Conservation (phyloP, 768 basidiomycete species). For the Favolaschia claudopus region DNA sequence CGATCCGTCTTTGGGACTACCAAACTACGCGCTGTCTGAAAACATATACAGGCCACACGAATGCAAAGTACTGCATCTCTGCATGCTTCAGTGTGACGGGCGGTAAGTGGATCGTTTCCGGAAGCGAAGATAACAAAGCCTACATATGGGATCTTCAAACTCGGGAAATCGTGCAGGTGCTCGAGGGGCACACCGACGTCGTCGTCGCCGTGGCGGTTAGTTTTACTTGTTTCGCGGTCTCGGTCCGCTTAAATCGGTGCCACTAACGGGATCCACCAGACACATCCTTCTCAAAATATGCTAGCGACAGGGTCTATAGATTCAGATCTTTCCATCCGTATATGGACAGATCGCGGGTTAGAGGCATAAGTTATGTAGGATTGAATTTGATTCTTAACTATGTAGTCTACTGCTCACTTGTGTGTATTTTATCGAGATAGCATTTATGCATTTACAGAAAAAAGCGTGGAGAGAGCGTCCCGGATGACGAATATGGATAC, state of each 20-base stretch:
- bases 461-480: conserved; percentile 13
- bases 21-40: conserved; percentile 90
- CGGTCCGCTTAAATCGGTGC: conserved; percentile 17
- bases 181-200: conserved; percentile 80
- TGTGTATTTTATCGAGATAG: conserved; percentile 21
- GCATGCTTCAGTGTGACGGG: conserved; percentile 87
- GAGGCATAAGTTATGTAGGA: conserved; percentile 7
- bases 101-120: conserved; percentile 90
- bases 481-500: conserved; percentile 14
- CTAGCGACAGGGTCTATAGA: conserved; percentile 91
- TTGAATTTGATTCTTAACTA: not conserved
- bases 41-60: conserved; percentile 85
- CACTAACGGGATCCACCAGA: conserved; percentile 49
- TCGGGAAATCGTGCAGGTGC: conserved; percentile 81
- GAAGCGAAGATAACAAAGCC: conserved; percentile 89
- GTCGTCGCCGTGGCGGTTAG: conserved; percentile 83
- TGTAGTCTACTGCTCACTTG: conserved; percentile 8
- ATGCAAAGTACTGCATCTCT: conserved; percentile 84
- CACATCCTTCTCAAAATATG: conserved; percentile 86
- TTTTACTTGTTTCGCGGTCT: conserved; percentile 16
- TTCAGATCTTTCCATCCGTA: conserved; percentile 78
- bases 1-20: conserved; percentile 95
- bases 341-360: conserved; percentile 75
- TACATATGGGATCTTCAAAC: conserved; percentile 93
- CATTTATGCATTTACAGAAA: conserved; percentile 25